Conservation (phyloP, 371 early-diverging fungal genomes). For the Apophysomyces variabilis region DNA sequence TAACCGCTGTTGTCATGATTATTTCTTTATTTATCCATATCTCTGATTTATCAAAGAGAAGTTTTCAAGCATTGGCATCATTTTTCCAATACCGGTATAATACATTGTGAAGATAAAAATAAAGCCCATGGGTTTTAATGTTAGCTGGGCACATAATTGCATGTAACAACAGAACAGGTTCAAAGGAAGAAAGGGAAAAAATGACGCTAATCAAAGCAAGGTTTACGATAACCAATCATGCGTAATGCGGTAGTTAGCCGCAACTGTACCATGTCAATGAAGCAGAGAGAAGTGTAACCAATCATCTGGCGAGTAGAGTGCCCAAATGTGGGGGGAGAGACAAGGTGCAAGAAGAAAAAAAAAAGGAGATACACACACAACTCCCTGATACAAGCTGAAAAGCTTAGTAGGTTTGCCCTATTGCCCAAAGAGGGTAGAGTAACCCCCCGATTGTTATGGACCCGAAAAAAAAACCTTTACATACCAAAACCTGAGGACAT, state of each 20-base stretch:
- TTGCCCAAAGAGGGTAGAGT: neutral
- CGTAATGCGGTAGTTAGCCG: too few relatives aligned
- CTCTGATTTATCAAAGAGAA: neutral
- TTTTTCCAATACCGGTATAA: neutral
- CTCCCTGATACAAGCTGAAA: constrained; percentile 4
- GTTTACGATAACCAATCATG: too few relatives aligned
- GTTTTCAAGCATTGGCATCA: neutral
- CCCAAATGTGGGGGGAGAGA: neutral
- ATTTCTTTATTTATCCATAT: constrained; percentile 27
- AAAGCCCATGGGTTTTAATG: too few relatives aligned
- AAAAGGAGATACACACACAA: neutral
- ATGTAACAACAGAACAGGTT: too few relatives aligned
- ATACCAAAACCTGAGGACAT: neutral
- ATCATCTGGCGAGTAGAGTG: too few relatives aligned
- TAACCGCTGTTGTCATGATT: constrained; percentile 15
- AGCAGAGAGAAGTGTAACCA: too few relatives aligned
- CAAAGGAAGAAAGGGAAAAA: too few relatives aligned
- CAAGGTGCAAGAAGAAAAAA: neutral
- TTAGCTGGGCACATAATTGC: too few relatives aligned
- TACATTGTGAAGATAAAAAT: neutral
- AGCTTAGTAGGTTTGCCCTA: neutral
- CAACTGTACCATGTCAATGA: too few relatives aligned
- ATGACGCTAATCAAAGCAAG: too few relatives aligned
- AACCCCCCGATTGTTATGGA: neutral
- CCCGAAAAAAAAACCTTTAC: neutral